Evolutionary conservation across 2,329 filamentous ascomycete genomes (phyloP), one percentile per base, ranked within the genome.

Genomic region (Stagonosporopsis cucurbitacearum): DNA sequence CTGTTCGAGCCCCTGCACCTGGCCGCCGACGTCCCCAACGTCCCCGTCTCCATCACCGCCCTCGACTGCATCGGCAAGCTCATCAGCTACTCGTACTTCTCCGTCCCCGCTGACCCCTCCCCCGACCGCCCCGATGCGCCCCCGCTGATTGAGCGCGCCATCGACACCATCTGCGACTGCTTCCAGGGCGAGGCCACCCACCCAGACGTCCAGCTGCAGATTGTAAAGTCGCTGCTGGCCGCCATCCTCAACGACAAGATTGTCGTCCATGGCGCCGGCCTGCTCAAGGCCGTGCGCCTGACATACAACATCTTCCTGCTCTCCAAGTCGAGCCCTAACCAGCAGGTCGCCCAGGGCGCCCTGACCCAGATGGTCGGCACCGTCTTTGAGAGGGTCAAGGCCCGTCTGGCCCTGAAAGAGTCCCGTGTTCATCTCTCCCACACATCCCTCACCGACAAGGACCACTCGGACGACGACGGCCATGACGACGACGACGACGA

Each of bases 251-350:
- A 98, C 73, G 95, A 99, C 80, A 99, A 98, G 80, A 96, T 98
- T 63, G 92, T 99, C 39, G 96, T 99, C 2, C 95, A 99, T 75
- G 95, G 95, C 56, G 94, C 95, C 33, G 96, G 95, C 61, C 83
- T 99, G 59, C 83, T 99, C 63, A 99, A 99, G 80, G 94, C 95
- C 50, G 92, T 99, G 63, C 90, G 95, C 66, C 92, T 98, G 77
- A 96, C 97, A 55, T 99, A 99, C 82, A 99, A 99, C 80, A 96
- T 99, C 66, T 99, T 99, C 76, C 83, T 99, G 57, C 86, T 98
- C 46, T 98, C 94, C 64, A 92, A 95, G 72, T 96, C 89, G 62
- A 96, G 89, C 61, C 87, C 92, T 53, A 99, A 98, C 74, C 95
- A 99, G 80, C 93, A 96, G 75, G 91, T 98, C 45, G 96, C 96